phyloP scores from a whole-genome alignment of 1,139 yeast genomes.

The Entelexis paramagnoliae region DNA sequence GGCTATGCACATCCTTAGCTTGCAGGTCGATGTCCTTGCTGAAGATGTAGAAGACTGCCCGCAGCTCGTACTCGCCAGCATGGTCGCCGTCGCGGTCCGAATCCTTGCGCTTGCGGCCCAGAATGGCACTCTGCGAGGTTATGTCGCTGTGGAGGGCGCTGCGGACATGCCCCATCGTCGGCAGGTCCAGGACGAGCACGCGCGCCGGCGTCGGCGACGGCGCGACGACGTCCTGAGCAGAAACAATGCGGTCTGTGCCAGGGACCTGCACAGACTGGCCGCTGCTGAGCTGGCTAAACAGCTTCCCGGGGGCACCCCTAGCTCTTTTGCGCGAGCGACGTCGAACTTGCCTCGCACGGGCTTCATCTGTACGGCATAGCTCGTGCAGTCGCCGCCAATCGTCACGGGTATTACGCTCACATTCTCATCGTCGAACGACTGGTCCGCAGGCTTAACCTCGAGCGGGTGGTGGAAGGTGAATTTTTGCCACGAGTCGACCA shows the following conservation, averaged over 20 bases:
- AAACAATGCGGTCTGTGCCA: slow-evolving; percentile 44
- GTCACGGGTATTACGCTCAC: slow-evolving; percentile 46
- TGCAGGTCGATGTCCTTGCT: slow-evolving; percentile 52
- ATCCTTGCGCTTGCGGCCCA: slow-evolving; percentile 15
- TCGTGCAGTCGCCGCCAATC: slow-evolving; percentile 31
- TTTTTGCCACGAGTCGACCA: slow-evolving; percentile 70
- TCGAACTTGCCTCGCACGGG: slow-evolving; percentile 73
- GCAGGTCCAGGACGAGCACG: slow-evolving; percentile 64
- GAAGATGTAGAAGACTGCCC: slow-evolving; percentile 62
- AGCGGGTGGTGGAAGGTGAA: slow-evolving; percentile 81
- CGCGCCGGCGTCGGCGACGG: slow-evolving; percentile 49
- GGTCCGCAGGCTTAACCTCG: slow-evolving; percentile 37
- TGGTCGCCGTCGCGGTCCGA: neutral
- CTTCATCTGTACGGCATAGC: slow-evolving; percentile 54
- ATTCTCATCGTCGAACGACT: slow-evolving; percentile 36
- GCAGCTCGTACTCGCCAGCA: slow-evolving; percentile 24
- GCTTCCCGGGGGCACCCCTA: slow-evolving; percentile 58
- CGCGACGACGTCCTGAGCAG: slow-evolving; percentile 66
- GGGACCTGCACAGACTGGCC: slow-evolving; percentile 51
- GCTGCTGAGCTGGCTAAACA: slow-evolving; percentile 48
- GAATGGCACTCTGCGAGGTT: slow-evolving; percentile 7
- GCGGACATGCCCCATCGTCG: slow-evolving; percentile 43
- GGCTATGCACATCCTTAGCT: slow-evolving; percentile 33
- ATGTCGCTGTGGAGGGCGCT: slow-evolving; percentile 21
- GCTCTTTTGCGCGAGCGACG: slow-evolving; percentile 49